Evolutionary conservation across 225 moss, liverwort and hornwort species (phyloP).

Genomic region (Pseudoscleropodium purum): DNA sequence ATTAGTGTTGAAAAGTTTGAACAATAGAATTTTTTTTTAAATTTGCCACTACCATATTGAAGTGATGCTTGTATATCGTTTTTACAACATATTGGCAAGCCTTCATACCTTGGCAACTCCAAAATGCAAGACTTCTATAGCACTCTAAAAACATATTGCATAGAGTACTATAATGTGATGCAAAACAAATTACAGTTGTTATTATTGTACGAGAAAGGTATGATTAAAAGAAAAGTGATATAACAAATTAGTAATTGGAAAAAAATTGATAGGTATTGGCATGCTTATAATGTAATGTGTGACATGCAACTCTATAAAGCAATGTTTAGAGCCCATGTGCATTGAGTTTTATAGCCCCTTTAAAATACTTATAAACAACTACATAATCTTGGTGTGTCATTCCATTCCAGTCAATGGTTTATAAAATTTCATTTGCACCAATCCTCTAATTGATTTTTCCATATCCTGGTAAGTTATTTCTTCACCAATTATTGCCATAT

Average conservation of each 20-base stretch:
- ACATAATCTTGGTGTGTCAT: background rate
- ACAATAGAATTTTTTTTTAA: no score
- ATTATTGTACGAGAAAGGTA: background rate
- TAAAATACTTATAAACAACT: background rate
- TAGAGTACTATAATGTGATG: no score
- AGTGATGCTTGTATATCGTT: no score
- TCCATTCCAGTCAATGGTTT: background rate
- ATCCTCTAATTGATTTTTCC: background rate
- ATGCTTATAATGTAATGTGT: background rate
- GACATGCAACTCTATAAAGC: background rate
- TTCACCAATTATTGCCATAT: background rate
- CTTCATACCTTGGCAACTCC: no score
- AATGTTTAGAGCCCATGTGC: rapidly evolving
- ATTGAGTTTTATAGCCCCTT: background rate
- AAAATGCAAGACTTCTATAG: no score
- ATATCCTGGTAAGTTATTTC: background rate
- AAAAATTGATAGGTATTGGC: background rate
- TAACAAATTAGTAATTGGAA: background rate
- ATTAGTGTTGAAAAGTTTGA: no score
- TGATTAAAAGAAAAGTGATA: background rate
- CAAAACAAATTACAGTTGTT: no score
- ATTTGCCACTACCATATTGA: no score
- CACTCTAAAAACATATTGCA: no score
- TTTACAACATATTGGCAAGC: no score
- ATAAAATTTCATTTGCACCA: background rate